Conservation (phyloP, 345 rosid species). For the Sapria himalayana region DNA sequence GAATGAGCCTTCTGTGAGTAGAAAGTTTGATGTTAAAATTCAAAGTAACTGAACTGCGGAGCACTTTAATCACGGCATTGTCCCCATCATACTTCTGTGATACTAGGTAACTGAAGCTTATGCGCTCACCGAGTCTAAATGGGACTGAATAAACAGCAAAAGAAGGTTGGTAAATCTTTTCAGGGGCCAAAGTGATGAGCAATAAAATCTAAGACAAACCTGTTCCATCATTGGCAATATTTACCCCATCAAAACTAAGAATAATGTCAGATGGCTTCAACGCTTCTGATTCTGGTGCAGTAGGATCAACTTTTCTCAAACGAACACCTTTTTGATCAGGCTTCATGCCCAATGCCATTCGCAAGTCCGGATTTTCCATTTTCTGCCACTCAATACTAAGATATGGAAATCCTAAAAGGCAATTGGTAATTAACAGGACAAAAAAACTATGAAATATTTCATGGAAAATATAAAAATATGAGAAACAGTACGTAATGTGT, state of each 20-base stretch:
- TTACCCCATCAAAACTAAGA: conserved; percentile 66
- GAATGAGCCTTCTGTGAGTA: conserved; percentile 66
- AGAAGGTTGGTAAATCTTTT: background rate
- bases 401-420: conserved; percentile 51
- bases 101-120: conserved; percentile 81
- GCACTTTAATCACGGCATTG: conserved; percentile 53
- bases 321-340: conserved; percentile 78
- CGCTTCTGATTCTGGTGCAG: conserved; percentile 64
- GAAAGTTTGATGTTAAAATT: conserved; percentile 67
- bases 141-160: conserved; percentile 35
- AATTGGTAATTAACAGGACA: conserved; percentile 5
- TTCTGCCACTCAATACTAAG: conserved; percentile 99
- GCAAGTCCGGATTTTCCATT: conserved; percentile 90
- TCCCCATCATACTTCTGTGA: conserved; percentile 91
- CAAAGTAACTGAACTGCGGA: conserved; percentile 39
- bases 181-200: background rate
- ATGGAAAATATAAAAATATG: background rate
- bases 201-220: conserved; percentile 16
- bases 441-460: no score
- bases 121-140: conserved; percentile 86
- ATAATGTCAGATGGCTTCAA: conserved; percentile 73
- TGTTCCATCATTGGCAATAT: conserved; percentile 92
- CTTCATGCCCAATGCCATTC: conserved; percentile 61
- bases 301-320: conserved; percentile 81
- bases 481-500: background rate